Evolutionary conservation across 495 filamentous ascomycete genomes (phyloP).

Genomic region (Cercophora samala): DNA sequence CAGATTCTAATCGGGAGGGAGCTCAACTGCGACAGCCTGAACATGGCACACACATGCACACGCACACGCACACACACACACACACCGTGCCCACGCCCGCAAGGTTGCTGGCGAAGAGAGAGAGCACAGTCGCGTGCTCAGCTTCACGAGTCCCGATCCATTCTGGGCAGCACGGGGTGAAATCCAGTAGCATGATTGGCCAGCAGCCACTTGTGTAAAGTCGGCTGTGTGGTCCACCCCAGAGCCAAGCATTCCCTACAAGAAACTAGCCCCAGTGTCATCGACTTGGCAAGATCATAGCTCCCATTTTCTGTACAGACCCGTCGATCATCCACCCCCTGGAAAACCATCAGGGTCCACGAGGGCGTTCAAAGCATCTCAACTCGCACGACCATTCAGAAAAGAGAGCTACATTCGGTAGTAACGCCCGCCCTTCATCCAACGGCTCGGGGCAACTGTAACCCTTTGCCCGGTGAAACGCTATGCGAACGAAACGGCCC

Average conservation of each 20-base stretch:
- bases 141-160: slow-evolving; percentile 15
- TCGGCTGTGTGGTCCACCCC: slow-evolving; percentile 1
- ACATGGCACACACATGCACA: slow-evolving; percentile 11
- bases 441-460: neutral
- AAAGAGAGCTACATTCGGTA: neutral
- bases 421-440: neutral
- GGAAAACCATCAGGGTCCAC: slow-evolving; percentile 2
- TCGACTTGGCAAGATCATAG: neutral
- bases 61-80: too few species aligned
- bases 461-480: neutral
- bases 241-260: slow-evolving; percentile 8
- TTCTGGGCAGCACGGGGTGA: slow-evolving; percentile 29
- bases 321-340: neutral
- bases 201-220: neutral
- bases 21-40: neutral
- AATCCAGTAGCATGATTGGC: slow-evolving; percentile 26
- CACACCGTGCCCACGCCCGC: slow-evolving; percentile 8
- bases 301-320: slow-evolving; percentile 1
- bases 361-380: slow-evolving; percentile 1
- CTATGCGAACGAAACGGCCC: neutral
- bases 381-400: neutral
- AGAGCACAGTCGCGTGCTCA: slow-evolving; percentile 32
- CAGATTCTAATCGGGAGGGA: neutral
- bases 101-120: slow-evolving; percentile 10
- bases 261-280: neutral